Percentiles rank a stretch among this genome's conserved stretches.
Conservation (phyloP, 140 eudicot genomes). For the Cichorium intybus region DNA sequence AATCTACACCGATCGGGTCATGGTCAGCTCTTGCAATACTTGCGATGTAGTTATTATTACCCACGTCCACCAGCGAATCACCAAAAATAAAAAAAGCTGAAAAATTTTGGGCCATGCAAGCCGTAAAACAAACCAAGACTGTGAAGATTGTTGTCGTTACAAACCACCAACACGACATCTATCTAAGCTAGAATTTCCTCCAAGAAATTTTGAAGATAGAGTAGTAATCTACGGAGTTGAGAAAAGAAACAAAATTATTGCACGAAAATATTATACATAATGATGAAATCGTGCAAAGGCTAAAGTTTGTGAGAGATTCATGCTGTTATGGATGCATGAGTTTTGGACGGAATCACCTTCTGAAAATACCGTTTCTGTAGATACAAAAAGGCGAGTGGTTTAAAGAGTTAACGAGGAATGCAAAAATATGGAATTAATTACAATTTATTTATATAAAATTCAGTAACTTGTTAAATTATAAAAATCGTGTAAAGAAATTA, state of each 20-base stretch:
- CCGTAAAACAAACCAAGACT: neutral
- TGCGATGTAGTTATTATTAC: constrained; percentile 34
- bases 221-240: neutral
- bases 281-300: neutral
- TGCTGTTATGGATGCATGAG: constrained; percentile 8
- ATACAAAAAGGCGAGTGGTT: constrained; percentile 12
- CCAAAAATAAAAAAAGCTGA: constrained; percentile 27
- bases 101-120: constrained; percentile 13
- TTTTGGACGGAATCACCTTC: constrained; percentile 13
- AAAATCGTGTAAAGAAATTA: too few species aligned
- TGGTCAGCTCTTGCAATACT: constrained; percentile 26
- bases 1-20: constrained; percentile 28
- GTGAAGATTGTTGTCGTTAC: neutral
- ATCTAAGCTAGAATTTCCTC: neutral
- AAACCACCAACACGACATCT: constrained; percentile 15
- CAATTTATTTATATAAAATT: neutral
- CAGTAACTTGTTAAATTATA: neutral
- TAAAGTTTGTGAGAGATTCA: constrained; percentile 2
- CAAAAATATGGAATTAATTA: neutral
- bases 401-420: constrained; percentile 10
- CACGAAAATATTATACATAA: neutral
- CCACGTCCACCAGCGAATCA: constrained; percentile 28
- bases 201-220: neutral
- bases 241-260: neutral
- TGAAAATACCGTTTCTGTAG: neutral